Evolutionary conservation across 2,329 filamentous ascomycete species (phyloP), one percentile per base, ranked within the genome.

Genomic region (Beauveria medogensis): DNA sequence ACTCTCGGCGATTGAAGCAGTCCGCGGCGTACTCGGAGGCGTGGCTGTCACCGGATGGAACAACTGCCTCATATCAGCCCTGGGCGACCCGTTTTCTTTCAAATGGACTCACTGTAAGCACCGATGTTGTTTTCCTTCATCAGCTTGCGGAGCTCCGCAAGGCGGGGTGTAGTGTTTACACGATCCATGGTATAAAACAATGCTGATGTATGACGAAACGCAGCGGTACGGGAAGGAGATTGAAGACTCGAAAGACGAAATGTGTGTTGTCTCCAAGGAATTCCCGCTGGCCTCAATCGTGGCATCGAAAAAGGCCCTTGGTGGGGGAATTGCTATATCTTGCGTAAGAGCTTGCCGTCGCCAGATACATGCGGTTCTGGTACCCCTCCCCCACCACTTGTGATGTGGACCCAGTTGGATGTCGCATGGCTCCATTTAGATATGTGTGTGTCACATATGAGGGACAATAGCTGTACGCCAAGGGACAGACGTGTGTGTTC

Each of bases 11-110:
- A 63, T 84, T 92, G 78, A 99, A 94, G 72, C 91, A 96, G n/a
- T 88, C 87, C 55, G 94, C 94, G 73, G 97, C 97, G 75, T 99
- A 99, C 78, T 99, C 94, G 67, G 93, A 97, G 67, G 93, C 91
- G 73, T 99, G 94, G 71, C 91, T 93, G 73, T 99, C 94, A 82
- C 97, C 94, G 40, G 93, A 97, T 0, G 94, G 94, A 7, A 97
- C 84, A 71, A 99, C 93, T 97, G 59, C 56, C 40, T 44, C 54
- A 58, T 24, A 51, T 60, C 22, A 50, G 53, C 67, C 67, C 64
- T 41, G 5, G 41, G 30, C 37, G 18, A 64, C 62, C 65, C 5
- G 5, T 14, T 3, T 41, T 16, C 40, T n/a, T 16, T 12, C 14
- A 57, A 47, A 46, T 20, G 40, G 46, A 47, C 44, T 73, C 86